Evolutionary conservation across 164 flowering plant species (phyloP), one percentile per base, ranked within the genome.

Genomic region (Cinnamomum micranthum): DNA sequence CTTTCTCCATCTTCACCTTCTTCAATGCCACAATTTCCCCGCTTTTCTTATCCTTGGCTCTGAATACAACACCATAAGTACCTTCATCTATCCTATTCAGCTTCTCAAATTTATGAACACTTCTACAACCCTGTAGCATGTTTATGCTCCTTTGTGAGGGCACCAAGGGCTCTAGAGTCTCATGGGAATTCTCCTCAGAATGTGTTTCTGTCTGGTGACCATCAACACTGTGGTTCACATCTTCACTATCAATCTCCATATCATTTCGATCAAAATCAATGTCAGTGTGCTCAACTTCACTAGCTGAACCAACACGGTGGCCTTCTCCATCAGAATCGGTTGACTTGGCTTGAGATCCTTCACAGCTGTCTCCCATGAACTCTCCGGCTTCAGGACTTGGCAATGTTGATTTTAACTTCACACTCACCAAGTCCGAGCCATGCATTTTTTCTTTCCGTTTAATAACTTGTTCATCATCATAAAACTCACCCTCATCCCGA

Each of bases 1-100:
- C 99, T 81, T 91, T 95, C 79, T 95, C 99, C 99, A 93, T 95
- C 82, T 95, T 95, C 33, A 95, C 96, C 84, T 93, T 95, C 88
- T 93, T 95, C 83, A 95, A 72, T 0, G 99, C 98, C 67, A 95
- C 99, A 79, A 93, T 80, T 81, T 95, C 99, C 5, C 96, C 94
- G 0, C 93, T 86, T 78, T 89, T 93, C 79, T 85, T 93, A 81
- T 95, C 99, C 76, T 67, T 93, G 68, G 99, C 99, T 81, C 97
- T 91, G 69, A 83, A 95, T 2, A 95, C 98, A 77, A 95, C 96
- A 74, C 99, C 99, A 82, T 95, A 95, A 71, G 99, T 95, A 15
- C 99, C 99, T 85, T 95, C 99, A 81, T 92, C 89, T 75, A 95
- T 93, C 84, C 84, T 93, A 82, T 95, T 95, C 31, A 95, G 84